Evolutionary conservation across 2,329 filamentous ascomycete species (phyloP).

Genomic region (Penicillium palitans): DNA sequence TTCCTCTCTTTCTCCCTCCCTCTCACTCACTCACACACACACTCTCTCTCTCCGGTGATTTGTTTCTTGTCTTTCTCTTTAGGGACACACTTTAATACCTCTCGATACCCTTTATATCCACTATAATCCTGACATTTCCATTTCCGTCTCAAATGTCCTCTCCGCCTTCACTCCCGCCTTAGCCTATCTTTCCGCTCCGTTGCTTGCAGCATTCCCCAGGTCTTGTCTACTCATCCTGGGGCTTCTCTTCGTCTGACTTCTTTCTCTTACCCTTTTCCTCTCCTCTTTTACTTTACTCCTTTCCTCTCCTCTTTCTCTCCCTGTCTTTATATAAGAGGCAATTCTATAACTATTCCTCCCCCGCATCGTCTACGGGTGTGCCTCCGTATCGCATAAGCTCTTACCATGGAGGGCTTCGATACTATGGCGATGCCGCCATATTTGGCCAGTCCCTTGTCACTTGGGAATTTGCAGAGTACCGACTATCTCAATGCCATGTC

Average conservation of each 20-base stretch:
- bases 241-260: constrained; percentile 3
- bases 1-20: constrained; percentile 21
- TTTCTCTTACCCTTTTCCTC: constrained; percentile 4
- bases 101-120: background rate
- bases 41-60: constrained; percentile 23
- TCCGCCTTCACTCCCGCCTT: constrained; percentile 12
- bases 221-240: constrained; percentile 10
- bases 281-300: background rate
- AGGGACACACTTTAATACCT: constrained; percentile 6
- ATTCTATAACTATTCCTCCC: constrained; percentile 5
- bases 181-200: constrained; percentile 10
- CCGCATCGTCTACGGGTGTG: constrained; percentile 6
- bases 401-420: constrained; percentile 58
- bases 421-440: constrained; percentile 62
- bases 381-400: constrained; percentile 14
- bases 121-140: background rate
- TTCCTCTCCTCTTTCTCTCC: constrained; percentile 3
- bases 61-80: constrained; percentile 2
- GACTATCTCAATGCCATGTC: constrained; percentile 53
- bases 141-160: constrained; percentile 13
- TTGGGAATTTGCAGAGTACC: constrained; percentile 52
- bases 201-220: constrained; percentile 15
- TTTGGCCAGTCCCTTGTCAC: constrained; percentile 57
- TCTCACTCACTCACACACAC: constrained; percentile 6
- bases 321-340: background rate